Evolutionary conservation across 1,284 basidiomycete genomes (phyloP), one percentile per base, ranked within the genome.

Genomic region (Coniferiporia sulphurascens): DNA sequence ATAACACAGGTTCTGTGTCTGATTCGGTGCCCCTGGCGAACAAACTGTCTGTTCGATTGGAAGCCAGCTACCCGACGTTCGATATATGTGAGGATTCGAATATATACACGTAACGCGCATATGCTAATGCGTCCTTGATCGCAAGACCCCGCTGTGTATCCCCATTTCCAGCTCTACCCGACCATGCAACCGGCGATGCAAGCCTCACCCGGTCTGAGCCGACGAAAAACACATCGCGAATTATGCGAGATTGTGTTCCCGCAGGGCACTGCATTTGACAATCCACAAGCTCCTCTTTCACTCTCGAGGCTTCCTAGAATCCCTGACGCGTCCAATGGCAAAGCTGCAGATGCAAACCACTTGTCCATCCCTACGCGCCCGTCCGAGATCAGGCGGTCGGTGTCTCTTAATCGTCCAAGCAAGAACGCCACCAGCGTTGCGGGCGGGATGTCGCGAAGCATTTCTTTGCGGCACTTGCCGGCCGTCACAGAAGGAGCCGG

Each of bases 61-160:
- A 46, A n/a, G n/a, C 50, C 22, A 21, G n/a, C 17, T 63, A 63
- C 55, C 62, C 62, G 41, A 32, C 22, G 1, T 54, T 63, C 48
- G 48, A 61, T 21, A 54, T 61, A 13, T 63, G 60, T 51, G 59
- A 58, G 51, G 44, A 49, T 21, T 43, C 19, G 17, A 46, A 17
- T 46, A 46, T n/a, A 46, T 15, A 41, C 15, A 38, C 21, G 17
- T 54, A 17, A 22, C 22, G 19, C 4, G 36, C 32, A 22, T 22
- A n/a, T 56, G 15, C 17, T 21, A n/a, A 10, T 21, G 43, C 15
- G 17, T 15, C 41, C 44, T 8, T 22, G 15, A 6, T 17, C 5
- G 8, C 19, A 41, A 71, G 69, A 72, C 49, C 65, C 67, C 19
- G 58, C 71, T 8, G 61, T 65, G n/a, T 72, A 72, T 53, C 71